phyloP scores from a whole-genome alignment of 345 rosid species.

The Euphorbia lathyris region DNA sequence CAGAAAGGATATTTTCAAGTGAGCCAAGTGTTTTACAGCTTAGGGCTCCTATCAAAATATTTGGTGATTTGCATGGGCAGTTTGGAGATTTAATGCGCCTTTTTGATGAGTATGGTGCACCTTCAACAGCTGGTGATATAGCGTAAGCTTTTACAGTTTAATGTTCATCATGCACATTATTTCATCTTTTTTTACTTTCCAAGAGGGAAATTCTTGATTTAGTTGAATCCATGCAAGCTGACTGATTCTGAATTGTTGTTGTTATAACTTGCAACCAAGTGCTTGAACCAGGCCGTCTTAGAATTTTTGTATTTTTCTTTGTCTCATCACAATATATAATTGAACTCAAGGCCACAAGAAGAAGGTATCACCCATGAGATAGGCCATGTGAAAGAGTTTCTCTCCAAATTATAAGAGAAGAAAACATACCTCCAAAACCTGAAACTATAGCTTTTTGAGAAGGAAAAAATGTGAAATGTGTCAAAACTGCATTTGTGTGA shows the following conservation, averaged over 20 bases:
- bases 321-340: neutral
- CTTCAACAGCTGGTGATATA: constrained; percentile 99
- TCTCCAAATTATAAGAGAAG: neutral
- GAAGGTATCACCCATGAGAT: neutral
- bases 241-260: neutral
- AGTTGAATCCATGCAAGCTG: neutral
- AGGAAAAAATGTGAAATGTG: neutral
- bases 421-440: neutral
- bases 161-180: neutral
- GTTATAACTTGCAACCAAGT: neutral
- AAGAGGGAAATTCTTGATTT: constrained; percentile 2
- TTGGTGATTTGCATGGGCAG: constrained; percentile 98
- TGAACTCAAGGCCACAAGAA: neutral
- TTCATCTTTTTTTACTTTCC: constrained; percentile 1
- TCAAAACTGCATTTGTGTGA: neutral
- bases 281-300: neutral
- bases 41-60: constrained; percentile 85
- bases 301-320: neutral
- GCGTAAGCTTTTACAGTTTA: constrained; percentile 57
- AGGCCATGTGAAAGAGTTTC: neutral
- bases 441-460: too few species aligned
- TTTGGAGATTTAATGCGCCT: constrained; percentile 99
- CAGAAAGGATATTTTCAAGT: constrained; percentile 74
- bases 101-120: constrained; percentile 95
- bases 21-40: constrained; percentile 92